These are phyloP conservation scores for Citrus trifoliata DNA, from an alignment of 345 rosid species.

Conservation along the genomic window DNA sequence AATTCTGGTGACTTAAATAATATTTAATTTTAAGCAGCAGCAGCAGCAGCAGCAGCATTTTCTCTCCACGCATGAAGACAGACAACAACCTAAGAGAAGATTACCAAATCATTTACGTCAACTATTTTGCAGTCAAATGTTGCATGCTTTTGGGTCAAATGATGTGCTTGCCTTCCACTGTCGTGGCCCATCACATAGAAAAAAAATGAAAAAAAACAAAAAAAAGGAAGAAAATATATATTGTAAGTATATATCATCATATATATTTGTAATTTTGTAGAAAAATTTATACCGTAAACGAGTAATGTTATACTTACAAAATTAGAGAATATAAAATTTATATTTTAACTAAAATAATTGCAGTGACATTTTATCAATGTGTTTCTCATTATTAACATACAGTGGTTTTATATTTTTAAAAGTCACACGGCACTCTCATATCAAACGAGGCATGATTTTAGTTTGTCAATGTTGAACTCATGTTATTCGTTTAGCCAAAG, in stretches of 20 bases:
- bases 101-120: neutral
- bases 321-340: too few species aligned
- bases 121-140: neutral
- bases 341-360: too few species aligned
- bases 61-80: neutral
- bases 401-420: too few species aligned
- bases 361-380: too few species aligned
- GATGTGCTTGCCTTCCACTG: neutral
- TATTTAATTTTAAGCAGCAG: too few species aligned
- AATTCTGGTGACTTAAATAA: too few species aligned
- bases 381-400: too few species aligned
- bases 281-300: too few species aligned
- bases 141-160: neutral
- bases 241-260: neutral
- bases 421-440: neutral
- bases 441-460: neutral
- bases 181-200: fast-evolving
- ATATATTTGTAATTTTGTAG: too few species aligned
- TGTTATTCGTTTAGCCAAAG: neutral
- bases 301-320: too few species aligned
- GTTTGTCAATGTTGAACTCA: neutral
- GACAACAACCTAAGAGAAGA: too few species aligned
- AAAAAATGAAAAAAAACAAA: neutral
- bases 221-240: neutral
- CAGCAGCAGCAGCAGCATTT: too few species aligned